Conservation (phyloP, 345 rosid genomes). For the Conringia planisiliqua region DNA sequence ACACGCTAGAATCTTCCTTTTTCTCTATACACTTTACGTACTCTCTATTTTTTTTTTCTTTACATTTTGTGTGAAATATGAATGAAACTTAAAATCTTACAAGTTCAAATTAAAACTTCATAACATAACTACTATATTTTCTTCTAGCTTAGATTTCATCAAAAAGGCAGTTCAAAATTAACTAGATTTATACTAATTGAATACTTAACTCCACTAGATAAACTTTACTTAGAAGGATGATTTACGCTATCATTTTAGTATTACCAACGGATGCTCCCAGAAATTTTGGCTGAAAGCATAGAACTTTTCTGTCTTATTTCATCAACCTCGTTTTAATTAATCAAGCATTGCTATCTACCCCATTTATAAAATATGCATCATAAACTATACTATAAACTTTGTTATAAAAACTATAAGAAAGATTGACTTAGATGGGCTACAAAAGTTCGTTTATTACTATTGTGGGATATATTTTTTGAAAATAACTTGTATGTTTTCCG, state of each 20-base stretch:
- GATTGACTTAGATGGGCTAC: too few relatives aligned
- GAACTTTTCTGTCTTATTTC: background rate
- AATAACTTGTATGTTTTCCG: too few relatives aligned
- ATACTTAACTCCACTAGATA: too few relatives aligned
- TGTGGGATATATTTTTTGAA: too few relatives aligned
- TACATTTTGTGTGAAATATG: background rate
- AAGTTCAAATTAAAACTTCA: background rate
- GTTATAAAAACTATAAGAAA: background rate
- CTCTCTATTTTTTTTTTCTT: background rate
- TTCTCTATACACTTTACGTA: background rate
- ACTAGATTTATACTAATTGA: background rate
- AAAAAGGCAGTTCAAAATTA: background rate
- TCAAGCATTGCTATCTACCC: background rate
- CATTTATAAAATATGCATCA: background rate
- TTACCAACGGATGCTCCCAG: background rate
- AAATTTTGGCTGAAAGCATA: background rate
- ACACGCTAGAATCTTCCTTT: constrained; percentile 36
- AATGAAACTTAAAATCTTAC: background rate
- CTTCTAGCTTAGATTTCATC: background rate
- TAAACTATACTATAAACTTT: constrained; percentile 1
- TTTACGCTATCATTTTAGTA: background rate
- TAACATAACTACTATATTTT: background rate
- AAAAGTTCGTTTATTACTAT: too few relatives aligned
- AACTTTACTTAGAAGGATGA: background rate
- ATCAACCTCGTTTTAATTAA: background rate